Percentiles rank a stretch among this genome's conserved stretches.
These are phyloP conservation scores for Geotrichum bryndzae DNA, from an alignment of 1,139 yeast genomes.

Conservation along the genomic window DNA sequence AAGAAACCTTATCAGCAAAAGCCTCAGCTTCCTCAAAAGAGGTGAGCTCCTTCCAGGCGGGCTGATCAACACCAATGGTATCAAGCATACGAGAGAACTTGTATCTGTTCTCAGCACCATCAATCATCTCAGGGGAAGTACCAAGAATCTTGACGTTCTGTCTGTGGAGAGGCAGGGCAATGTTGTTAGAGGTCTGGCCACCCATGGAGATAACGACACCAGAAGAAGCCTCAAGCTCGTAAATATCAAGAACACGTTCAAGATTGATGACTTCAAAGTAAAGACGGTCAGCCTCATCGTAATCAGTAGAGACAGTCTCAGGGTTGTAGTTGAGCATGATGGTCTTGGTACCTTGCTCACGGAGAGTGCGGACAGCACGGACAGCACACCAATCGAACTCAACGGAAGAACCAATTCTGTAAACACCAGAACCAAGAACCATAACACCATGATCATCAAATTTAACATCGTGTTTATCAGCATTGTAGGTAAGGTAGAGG, in stretches of 20 bases:
- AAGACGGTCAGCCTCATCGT: slow-evolving; percentile 94
- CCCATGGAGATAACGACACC: slow-evolving; percentile 97
- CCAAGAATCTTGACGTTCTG: slow-evolving; percentile 78
- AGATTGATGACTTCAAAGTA: slow-evolving; percentile 92
- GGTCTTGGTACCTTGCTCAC: slow-evolving; percentile 82
- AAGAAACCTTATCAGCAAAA: slow-evolving; percentile 82
- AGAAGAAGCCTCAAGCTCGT: slow-evolving; percentile 80
- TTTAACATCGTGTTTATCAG: slow-evolving; percentile 73
- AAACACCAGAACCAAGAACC: slow-evolving; percentile 97
- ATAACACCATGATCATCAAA: slow-evolving; percentile 88
- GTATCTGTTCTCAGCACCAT: slow-evolving; percentile 97
- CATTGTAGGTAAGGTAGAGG: slow-evolving; percentile 93
- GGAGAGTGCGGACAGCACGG: slow-evolving; percentile 87
- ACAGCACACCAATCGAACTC: slow-evolving; percentile 99
- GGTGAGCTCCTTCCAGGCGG: slow-evolving; percentile 93
- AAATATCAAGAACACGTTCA: slow-evolving; percentile 96
- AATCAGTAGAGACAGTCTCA: slow-evolving; percentile 96
- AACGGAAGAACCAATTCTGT: slow-evolving; percentile 96
- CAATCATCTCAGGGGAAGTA: slow-evolving; percentile 91
- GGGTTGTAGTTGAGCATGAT: slow-evolving; percentile 97
- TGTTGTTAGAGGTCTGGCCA: slow-evolving; percentile 96
- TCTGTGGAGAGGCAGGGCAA: slow-evolving; percentile 77
- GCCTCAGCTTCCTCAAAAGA: slow-evolving; percentile 77
- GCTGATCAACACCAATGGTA: slow-evolving; percentile 89
- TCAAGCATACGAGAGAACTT: slow-evolving; percentile 93